Evolutionary conservation across 2,329 filamentous ascomycete species (phyloP).

Genomic region (Chaetomium sp.): DNA sequence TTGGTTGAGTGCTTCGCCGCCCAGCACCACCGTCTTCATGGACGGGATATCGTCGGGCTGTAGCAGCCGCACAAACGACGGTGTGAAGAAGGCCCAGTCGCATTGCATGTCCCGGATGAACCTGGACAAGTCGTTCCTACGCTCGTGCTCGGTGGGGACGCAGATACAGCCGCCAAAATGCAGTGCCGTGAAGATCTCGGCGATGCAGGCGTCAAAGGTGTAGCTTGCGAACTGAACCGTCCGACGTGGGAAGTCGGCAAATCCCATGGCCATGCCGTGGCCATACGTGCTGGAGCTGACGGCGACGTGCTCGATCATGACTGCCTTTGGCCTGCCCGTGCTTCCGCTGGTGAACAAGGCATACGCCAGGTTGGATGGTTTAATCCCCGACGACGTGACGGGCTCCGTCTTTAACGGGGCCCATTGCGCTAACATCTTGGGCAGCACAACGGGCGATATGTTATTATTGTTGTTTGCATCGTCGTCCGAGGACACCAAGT

Average conservation of each 20-base stretch:
- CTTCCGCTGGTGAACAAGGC: constrained; percentile 48
- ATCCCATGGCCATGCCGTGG: constrained; percentile 1
- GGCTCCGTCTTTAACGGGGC: neutral
- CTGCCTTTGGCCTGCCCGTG: constrained; percentile 44
- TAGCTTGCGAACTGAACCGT: constrained; percentile 27
- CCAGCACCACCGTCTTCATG: constrained; percentile 17
- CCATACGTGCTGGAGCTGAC: constrained; percentile 15
- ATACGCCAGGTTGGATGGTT: constrained; percentile 10
- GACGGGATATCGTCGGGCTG: constrained; percentile 18
- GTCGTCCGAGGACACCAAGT: neutral
- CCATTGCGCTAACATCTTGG: neutral
- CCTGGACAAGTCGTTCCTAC: constrained; percentile 30
- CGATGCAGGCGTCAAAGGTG: constrained; percentile 34
- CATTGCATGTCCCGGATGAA: constrained; percentile 17
- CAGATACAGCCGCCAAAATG: constrained; percentile 33
- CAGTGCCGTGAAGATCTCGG: constrained; percentile 34
- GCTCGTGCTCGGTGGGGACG: constrained; percentile 33
- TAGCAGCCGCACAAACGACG: constrained; percentile 19
- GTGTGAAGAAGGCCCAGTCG: constrained; percentile 21
- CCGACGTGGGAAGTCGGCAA: constrained; percentile 5
- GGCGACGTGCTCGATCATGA: constrained; percentile 29
- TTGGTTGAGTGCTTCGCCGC: constrained; percentile 16
- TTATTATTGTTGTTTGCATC: neutral
- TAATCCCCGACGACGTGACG: too few relatives aligned
- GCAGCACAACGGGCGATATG: neutral